Conservation (phyloP, 345 rosid species). For the Gossypium herbaceum region DNA sequence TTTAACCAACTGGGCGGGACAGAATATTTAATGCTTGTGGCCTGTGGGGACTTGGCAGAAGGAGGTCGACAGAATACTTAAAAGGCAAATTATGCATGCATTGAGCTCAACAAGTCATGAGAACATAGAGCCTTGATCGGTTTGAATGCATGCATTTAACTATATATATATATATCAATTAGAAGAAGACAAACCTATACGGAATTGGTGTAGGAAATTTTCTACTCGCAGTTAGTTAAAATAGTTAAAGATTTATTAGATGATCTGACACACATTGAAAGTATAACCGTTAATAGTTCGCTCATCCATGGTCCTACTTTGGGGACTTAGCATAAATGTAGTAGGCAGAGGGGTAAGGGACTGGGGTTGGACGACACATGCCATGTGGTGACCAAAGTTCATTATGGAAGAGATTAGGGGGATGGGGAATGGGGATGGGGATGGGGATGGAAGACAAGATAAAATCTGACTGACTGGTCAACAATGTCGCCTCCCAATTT, state of each 20-base stretch:
- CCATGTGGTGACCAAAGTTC: slow-evolving; percentile 25
- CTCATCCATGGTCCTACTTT: neutral
- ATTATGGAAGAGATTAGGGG: slow-evolving; percentile 15
- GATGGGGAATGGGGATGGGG: neutral
- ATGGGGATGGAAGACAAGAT: neutral
- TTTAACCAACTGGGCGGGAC: neutral
- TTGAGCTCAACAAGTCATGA: no score
- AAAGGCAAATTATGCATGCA: no score
- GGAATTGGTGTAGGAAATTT: no score
- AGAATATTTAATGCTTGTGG: no score
- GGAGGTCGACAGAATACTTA: no score
- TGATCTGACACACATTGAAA: neutral
- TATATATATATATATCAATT: no score
- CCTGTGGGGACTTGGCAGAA: no score
- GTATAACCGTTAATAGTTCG: neutral
- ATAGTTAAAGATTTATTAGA: no score
- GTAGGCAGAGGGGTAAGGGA: neutral
- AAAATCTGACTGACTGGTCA: slow-evolving; percentile 32
- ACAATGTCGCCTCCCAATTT: slow-evolving; percentile 22
- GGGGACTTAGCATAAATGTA: neutral
- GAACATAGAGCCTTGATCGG: no score
- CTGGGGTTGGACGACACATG: slow-evolving; percentile 40
- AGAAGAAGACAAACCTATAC: no score
- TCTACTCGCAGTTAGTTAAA: no score
- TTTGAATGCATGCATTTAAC: no score